phyloP scores from a whole-genome alignment of 2,329 filamentous ascomycete species.

The Ophiocordyceps polyrhachis-furcata region DNA sequence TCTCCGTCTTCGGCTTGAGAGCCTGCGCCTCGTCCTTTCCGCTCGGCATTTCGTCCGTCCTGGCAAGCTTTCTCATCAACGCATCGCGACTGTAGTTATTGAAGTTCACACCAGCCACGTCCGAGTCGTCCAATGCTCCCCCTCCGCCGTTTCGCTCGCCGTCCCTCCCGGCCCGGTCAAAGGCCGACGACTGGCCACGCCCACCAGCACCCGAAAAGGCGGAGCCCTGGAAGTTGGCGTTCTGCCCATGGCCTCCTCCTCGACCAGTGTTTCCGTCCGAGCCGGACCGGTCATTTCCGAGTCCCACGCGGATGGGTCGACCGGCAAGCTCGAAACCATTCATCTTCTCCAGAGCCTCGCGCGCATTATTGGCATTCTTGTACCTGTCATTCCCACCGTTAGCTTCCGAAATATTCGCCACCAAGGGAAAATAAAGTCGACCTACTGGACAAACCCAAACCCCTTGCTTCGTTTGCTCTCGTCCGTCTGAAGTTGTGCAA shows the following conservation, averaged over 20 bases:
- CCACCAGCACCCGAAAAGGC: constrained; percentile 81
- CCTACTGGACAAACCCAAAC: constrained; percentile 97
- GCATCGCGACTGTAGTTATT: constrained; percentile 98
- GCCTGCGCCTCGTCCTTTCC: constrained; percentile 52
- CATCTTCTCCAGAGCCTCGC: constrained; percentile 95
- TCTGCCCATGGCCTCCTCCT: constrained; percentile 76
- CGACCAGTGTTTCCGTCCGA: constrained; percentile 84
- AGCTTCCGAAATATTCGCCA: not conserved
- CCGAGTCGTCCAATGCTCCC: constrained; percentile 89
- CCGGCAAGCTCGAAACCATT: constrained; percentile 97
- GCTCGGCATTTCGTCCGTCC: constrained; percentile 65
- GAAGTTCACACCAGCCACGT: constrained; percentile 97
- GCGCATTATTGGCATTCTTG: constrained; percentile 74
- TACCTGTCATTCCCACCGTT: constrained; percentile 37
- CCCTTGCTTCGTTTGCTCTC: constrained; percentile 78
- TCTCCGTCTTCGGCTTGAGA: constrained; percentile 60
- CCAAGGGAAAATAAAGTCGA: constrained; percentile 8
- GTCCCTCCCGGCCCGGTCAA: constrained; percentile 81
- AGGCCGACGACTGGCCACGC: constrained; percentile 66
- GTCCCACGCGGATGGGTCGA: constrained; percentile 91
- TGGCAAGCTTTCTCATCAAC: constrained; percentile 94
- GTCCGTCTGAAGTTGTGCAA: constrained; percentile 94
- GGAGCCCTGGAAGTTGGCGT: constrained; percentile 62
- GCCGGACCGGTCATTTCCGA: constrained; percentile 99
- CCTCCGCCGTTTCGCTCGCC: constrained; percentile 81